These are phyloP conservation scores for Silene uniflora DNA, from an alignment of 148 eudicot genomes.

Conservation along the genomic window DNA sequence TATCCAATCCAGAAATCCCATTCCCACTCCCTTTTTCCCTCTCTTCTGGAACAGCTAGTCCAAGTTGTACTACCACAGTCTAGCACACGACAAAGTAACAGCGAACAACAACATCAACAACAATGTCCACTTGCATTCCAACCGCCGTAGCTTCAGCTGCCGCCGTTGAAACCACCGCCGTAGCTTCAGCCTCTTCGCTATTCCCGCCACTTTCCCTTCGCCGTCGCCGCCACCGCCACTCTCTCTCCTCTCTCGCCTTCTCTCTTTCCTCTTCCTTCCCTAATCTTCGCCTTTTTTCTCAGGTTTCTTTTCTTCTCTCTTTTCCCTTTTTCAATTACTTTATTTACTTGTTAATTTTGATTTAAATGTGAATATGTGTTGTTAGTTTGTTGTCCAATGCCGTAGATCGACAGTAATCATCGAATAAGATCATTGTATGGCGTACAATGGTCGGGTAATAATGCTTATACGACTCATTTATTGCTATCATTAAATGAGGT, in stretches of 20 bases:
- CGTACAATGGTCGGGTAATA: no score
- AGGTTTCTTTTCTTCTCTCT: conserved; percentile 3
- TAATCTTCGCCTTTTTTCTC: conserved; percentile 23
- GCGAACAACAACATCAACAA: neutral
- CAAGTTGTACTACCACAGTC: no score
- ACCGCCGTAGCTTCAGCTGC: conserved; percentile 1
- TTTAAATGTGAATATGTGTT: neutral
- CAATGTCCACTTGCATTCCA: conserved; percentile 24
- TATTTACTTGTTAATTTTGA: neutral
- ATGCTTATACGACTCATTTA: no score
- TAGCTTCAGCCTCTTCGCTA: neutral
- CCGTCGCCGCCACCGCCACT: conserved; percentile 10
- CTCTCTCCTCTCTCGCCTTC: conserved; percentile 19
- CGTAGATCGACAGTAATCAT: neutral
- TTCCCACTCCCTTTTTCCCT: no score
- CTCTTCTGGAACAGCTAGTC: no score
- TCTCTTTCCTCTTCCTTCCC: conserved; percentile 27
- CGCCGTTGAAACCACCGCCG: neutral
- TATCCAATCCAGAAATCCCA: no score
- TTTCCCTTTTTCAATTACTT: neutral
- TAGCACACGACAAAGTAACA: no score
- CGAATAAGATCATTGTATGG: no score
- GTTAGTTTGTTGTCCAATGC: neutral
- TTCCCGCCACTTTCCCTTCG: conserved; percentile 8
- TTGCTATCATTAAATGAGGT: no score